Conservation (phyloP, 2,329 filamentous ascomycete genomes). For the Trichoderma cornu-damae region DNA sequence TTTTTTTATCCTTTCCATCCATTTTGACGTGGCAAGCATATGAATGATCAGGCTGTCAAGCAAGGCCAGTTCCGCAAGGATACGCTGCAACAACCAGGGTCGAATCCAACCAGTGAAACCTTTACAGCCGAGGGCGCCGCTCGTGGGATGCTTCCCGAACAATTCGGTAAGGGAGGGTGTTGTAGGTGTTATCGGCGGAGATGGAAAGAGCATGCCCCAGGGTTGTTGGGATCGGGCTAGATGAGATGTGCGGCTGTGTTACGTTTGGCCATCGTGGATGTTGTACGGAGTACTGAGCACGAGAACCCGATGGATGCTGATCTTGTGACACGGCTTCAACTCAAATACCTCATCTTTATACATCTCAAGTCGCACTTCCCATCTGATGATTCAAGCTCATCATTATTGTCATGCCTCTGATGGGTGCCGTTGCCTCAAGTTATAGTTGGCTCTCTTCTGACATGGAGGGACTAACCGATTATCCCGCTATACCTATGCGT, state of each 20-base stretch:
- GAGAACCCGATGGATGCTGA: not conserved
- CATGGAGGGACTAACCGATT: too few species aligned
- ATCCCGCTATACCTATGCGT: too few species aligned
- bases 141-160: too few species aligned
- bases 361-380: not conserved
- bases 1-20: not conserved
- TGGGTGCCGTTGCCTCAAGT: constrained; percentile 35
- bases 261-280: not conserved
- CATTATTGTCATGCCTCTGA: constrained; percentile 27
- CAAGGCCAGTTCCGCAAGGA: too few species aligned
- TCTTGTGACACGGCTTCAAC: not conserved
- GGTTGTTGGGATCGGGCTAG: constrained; percentile 42
- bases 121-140: constrained; percentile 25
- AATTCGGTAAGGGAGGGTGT: too few species aligned
- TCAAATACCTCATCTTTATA: not conserved
- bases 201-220: constrained; percentile 43
- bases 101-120: constrained; percentile 38
- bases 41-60: too few species aligned
- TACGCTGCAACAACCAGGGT: constrained; percentile 28
- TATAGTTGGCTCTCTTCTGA: too few species aligned
- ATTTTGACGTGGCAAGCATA: not conserved
- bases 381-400: not conserved
- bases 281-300: not conserved
- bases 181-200: constrained; percentile 48
- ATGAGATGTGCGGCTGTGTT: constrained; percentile 43